Evolutionary conservation across 345 rosid species (phyloP), one percentile per base, ranked within the genome.

Genomic region (Dovyalis caffra): DNA sequence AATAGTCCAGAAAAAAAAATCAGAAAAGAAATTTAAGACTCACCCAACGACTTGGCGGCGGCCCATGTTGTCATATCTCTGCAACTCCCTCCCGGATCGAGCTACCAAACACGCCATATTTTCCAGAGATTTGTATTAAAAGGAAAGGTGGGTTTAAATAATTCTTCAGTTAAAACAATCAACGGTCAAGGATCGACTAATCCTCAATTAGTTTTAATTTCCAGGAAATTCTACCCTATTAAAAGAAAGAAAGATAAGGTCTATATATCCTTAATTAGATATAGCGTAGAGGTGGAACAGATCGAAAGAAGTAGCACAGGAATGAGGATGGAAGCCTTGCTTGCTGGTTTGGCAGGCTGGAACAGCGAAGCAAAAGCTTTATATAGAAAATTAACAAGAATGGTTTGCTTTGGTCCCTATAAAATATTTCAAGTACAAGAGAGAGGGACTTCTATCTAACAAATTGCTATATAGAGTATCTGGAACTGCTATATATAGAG

Each of bases 21-120:
- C 9, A 28, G 29, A 31, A 25, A 28, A 34, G 15, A 11, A 34
- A 61, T 3, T 3, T 14, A 71, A 6, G 43, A 57, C 90, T 78
- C 69, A 91, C 98, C 97, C 98, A 18, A 93, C 98, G 64, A 93
- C 98, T 86, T 76, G 90, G 64, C 98, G 97, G 61, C 93, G 89
- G 37, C 95, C 95, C 74, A 75, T 64, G 53, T 84, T 47, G 70
- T 87, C 88, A 76, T 93, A 88, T 75, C 95, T 82, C 84, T 93
- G 98, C 76, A 78, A 74, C 68, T 89, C 85, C 69, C 97, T 90
- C 68, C 97, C 95, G 0, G 92, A 78, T 5, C 98, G 89, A 78
- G 98, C 83, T 21, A 88, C 90, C 83, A 88, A 32, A n/a, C 94
- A 91, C 63, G 80, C 82, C 90, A 85, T n/a, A n/a, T 89, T 60